Evolutionary conservation across 2,329 filamentous ascomycete genomes (phyloP), one percentile per base, ranked within the genome.

Genomic region (Neonectria sp.): DNA sequence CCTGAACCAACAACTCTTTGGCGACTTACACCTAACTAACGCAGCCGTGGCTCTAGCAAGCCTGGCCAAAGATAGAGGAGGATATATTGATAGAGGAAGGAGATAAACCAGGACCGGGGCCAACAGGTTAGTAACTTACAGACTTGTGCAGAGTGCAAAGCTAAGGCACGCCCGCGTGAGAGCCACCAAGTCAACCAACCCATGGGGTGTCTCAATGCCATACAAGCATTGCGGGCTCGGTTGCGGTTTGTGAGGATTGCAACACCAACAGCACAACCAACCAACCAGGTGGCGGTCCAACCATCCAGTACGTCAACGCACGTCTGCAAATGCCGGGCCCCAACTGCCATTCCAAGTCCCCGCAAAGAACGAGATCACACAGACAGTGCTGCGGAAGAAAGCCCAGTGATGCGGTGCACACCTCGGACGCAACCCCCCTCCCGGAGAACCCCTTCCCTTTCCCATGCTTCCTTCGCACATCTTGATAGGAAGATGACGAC

Each of bases 221-320:
- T 31, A 59, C 61, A 59, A 15, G 13, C 61, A 46, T 27, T 64
- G 55, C 49, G 25, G 61, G 61, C 59, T 64, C 61, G 55, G 48
- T 52, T 27, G 37, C 46, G 35, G 31, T 11, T 9, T 24, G 33
- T 24, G 27, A 27, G 52, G n/a, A 49, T 63, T 51, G 37, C 60
- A 63, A 45, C 55, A 63, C 52, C 60, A 58, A 11, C 17, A 8
- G 17, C 37, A 8, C 27, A 51, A 37, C 24, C 4, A 25, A 17
- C 49, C 40, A 55, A 60, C 55, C 40, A 60, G n/a, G 13, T 9
- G 8, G 7, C 21, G 40, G 48, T 29, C 48, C 52, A 37, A 17
- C 43, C 53, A 63, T 33, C 60, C 25, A 57, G 27, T n/a, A 51
- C n/a, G 37, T 35, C 40, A 37, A 45, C 13, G 17, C 48, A 52